phyloP scores from a whole-genome alignment of 2,329 filamentous ascomycete species.

The Pseudogymnoascus sp. region DNA sequence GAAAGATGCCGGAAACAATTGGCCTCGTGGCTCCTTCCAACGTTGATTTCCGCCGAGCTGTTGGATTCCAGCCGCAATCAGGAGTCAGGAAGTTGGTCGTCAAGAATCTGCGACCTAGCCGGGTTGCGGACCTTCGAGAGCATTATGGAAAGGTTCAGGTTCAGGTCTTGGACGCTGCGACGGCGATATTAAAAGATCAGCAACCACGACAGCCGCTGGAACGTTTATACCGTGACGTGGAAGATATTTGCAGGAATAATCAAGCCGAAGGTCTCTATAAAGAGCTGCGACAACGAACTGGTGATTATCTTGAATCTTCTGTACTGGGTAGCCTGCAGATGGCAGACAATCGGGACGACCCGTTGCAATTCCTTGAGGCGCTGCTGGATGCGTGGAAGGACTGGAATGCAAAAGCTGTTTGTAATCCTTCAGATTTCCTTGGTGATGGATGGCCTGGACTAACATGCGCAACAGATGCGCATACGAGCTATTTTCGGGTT shows the following conservation, averaged over 20 bases:
- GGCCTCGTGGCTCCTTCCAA: not conserved
- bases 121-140: conserved; percentile 52
- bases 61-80: conserved; percentile 57
- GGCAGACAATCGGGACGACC: not conserved
- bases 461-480: conserved; percentile 45
- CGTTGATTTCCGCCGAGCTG: not conserved
- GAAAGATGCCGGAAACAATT: not conserved
- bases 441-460: conserved; percentile 9
- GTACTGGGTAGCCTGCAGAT: not conserved
- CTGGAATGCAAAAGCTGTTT: conserved; percentile 6
- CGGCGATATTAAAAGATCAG: conserved; percentile 59
- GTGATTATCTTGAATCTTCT: conserved; percentile 11
- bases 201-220: conserved; percentile 69
- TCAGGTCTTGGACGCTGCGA: conserved; percentile 66
- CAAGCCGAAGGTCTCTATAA: conserved; percentile 60
- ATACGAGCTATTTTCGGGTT: conserved; percentile 90
- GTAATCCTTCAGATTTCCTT: not conserved
- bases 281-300: conserved; percentile 36
- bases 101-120: conserved; percentile 72
- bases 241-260: conserved; percentile 80
- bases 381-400: conserved; percentile 2
- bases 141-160: conserved; percentile 72
- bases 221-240: conserved; percentile 79
- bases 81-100: conserved; percentile 85
- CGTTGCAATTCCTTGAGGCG: not conserved